phyloP scores from a whole-genome alignment of 164 flowering plant species.

The Tetrastigma voinierianum region DNA sequence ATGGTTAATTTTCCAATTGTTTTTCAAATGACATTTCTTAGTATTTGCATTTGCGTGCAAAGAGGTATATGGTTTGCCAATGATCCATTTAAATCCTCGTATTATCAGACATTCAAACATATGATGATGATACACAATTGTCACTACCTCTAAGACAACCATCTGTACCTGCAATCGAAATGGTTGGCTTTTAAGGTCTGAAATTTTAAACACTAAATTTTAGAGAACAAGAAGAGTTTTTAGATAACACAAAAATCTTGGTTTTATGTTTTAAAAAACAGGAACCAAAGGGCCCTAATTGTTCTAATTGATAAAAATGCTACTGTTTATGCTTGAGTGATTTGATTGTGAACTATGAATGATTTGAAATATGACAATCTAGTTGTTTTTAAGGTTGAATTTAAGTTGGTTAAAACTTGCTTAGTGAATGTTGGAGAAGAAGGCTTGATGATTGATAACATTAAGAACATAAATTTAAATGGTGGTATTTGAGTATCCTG shows the following conservation, averaged over 20 bases:
- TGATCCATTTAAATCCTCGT: slow-evolving; percentile 37
- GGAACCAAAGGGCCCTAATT: background rate
- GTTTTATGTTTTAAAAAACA: no score
- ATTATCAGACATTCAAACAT: slow-evolving; percentile 33
- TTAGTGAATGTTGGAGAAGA: background rate
- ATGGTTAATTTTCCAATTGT: no score
- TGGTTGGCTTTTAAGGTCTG: no score
- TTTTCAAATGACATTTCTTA: no score
- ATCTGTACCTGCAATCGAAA: background rate
- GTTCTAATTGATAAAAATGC: background rate
- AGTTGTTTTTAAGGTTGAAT: no score
- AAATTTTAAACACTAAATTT: no score
- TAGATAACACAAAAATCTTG: no score
- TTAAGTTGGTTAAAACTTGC: background rate
- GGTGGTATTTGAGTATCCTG: slow-evolving; percentile 38
- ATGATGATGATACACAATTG: slow-evolving; percentile 43
- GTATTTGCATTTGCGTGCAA: no score
- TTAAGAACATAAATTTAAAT: slow-evolving; percentile 56
- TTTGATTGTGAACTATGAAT: no score
- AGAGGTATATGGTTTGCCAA: slow-evolving; percentile 30
- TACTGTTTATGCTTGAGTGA: no score
- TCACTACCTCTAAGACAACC: slow-evolving; percentile 55
- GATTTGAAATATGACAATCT: no score
- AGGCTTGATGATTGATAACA: slow-evolving; percentile 41
- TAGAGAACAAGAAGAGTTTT: no score